Conservation (phyloP, 2,329 filamentous ascomycete species). For the Bipolaris sorokiniana region DNA sequence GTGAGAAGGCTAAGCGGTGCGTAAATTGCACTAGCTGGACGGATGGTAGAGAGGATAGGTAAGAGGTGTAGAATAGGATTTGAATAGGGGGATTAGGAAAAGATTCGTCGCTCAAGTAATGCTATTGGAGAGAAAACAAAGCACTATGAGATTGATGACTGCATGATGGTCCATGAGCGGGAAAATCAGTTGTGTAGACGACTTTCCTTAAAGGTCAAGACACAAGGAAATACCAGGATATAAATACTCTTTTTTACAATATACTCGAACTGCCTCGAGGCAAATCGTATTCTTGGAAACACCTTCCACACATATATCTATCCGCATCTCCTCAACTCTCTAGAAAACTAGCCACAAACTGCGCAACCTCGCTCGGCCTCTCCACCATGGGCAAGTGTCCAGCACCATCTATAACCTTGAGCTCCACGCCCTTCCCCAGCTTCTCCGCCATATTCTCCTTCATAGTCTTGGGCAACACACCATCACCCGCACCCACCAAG, state of each 20-base stretch:
- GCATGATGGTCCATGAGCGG: too few relatives aligned
- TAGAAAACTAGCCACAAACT: slow-evolving; percentile 64
- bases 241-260: too few relatives aligned
- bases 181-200: too few relatives aligned
- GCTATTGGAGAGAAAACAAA: too few relatives aligned
- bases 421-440: slow-evolving; percentile 56
- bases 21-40: slow-evolving; percentile 65
- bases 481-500: slow-evolving; percentile 75
- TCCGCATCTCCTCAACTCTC: neutral
- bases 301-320: neutral
- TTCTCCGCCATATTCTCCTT: slow-evolving; percentile 67
- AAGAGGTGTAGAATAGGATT: neutral
- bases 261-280: too few relatives aligned
- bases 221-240: too few relatives aligned
- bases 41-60: slow-evolving; percentile 60
- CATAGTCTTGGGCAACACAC: slow-evolving; percentile 79
- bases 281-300: too few relatives aligned
- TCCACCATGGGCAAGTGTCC: slow-evolving; percentile 89
- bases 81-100: neutral
- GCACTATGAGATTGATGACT: too few relatives aligned
- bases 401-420: slow-evolving; percentile 70
- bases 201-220: too few relatives aligned
- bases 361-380: slow-evolving; percentile 70
- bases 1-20: slow-evolving; percentile 65
- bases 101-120: too few relatives aligned